Evolutionary conservation across 73 alveolate species (phyloP), one percentile per base, ranked within the genome.

Genomic region (Blepharisma japonicum): DNA sequence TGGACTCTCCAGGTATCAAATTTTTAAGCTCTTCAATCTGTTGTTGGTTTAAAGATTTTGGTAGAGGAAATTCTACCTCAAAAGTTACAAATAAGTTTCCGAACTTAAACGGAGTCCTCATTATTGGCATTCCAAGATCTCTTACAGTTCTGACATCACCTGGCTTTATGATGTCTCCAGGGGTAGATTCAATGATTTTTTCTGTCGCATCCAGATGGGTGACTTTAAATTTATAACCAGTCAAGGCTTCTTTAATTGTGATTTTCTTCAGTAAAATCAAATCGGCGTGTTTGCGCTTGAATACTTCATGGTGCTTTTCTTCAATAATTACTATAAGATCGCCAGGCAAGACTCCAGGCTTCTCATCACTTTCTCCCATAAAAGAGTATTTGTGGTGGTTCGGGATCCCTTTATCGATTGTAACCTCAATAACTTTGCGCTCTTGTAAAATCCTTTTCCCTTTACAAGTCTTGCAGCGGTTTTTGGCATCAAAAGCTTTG

Each of bases 301-400:
- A 94, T 25, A 79, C 78, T 48, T 90, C 82, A 84, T 94, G 97
- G 56, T 89, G 97, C 96, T 46, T 91, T 83, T 25, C 77, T 21
- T 11, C 21, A 56, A 45, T 18, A 80, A 78, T 61, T 91, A 94
- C 55, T 66, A 94, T 79, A 32, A 94, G 89, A 81, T 94, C 98
- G 25, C 98, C 98, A 11, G 98, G 90, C 46, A 85, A 95, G 68
- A 77, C 81, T 20, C 91, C 98, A 23, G 97, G 97, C 86, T 80
- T 55, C 82, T 94, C 98, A 86, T 94, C 98, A 79, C 95, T 90
- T 86, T 94, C 98, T 9, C 98, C 97, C 68, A 81, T 92, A 87
- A 94, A 83, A 6, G 86, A 82, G 83, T 87, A 86, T 78, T 92
- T 94, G 55, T 91, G 89, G 4, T 94, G 96, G 77, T 94, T 87